These are phyloP conservation scores for Liquidambar formosana DNA, from an alignment of 164 flowering plant genomes.

Conservation along the genomic window DNA sequence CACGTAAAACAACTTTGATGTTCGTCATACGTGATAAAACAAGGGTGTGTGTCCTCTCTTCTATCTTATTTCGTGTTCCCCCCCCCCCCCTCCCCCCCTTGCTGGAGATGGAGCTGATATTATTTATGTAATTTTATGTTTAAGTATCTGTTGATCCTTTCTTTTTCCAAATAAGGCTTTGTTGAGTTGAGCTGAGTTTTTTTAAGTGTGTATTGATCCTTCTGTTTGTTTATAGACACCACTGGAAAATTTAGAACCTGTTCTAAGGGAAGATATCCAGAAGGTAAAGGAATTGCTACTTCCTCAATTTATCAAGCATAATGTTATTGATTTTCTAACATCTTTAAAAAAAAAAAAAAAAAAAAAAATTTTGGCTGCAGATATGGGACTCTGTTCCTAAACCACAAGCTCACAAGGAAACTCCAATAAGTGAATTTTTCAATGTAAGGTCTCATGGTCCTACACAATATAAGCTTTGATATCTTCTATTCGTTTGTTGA, in stretches of 20 bases:
- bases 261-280: constrained; percentile 91
- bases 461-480: not conserved
- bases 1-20: constrained; percentile 92
- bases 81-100: too few relatives aligned
- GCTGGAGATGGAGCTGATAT: too few relatives aligned
- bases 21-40: constrained; percentile 98
- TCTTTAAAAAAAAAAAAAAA: too few relatives aligned
- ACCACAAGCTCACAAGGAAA: constrained; percentile 83
- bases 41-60: constrained; percentile 45
- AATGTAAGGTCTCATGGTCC: constrained; percentile 53
- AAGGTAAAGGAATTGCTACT: constrained; percentile 47
- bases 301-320: not conserved
- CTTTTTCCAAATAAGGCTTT: not conserved
- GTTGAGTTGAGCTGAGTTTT: too few relatives aligned
- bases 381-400: constrained; percentile 97
- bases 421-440: constrained; percentile 94
- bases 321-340: not conserved
- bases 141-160: not conserved
- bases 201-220: not conserved
- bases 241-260: constrained; percentile 87
- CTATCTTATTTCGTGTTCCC: constrained; percentile 1
- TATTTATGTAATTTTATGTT: not conserved
- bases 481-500: not conserved
- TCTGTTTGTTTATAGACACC: constrained; percentile 67
- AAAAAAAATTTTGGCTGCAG: constrained; percentile 49